Percentiles rank a stretch among this genome's conserved stretches.
Evolutionary conservation across 164 flowering plant species (phyloP).

Genomic region (Sextonia rubra): DNA sequence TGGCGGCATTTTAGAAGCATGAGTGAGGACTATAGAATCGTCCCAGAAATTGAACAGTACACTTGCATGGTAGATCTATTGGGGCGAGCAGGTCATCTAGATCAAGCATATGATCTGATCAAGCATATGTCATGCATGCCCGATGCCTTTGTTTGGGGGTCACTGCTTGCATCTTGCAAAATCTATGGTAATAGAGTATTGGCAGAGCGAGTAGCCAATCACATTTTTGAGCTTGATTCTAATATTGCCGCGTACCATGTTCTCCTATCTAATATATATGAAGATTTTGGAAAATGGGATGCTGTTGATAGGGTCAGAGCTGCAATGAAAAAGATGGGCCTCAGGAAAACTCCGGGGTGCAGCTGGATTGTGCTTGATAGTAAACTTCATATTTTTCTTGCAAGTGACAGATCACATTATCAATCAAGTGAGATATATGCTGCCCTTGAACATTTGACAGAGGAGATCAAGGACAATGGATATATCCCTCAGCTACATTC

Average conservation of each 20-base stretch:
- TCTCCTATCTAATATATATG: conserved; percentile 41
- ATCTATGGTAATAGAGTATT: conserved; percentile 24
- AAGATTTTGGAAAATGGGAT: conserved; percentile 26
- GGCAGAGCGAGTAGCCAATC: conserved; percentile 27
- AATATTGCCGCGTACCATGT: conserved; percentile 30
- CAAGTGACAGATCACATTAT: conserved; percentile 36
- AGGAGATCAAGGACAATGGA: conserved; percentile 18
- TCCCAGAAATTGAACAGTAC: conserved; percentile 39
- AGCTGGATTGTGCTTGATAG: conserved; percentile 44
- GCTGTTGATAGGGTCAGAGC: conserved; percentile 25
- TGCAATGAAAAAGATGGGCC: conserved; percentile 29
- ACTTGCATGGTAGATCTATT: conserved; percentile 53
- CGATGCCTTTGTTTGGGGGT: conserved; percentile 45
- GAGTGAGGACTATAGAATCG: conserved; percentile 30
- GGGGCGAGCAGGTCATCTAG: conserved; percentile 38
- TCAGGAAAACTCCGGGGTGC: conserved; percentile 40
- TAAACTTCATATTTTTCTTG: conserved; percentile 32
- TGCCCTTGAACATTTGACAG: conserved; percentile 22
- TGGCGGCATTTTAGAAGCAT: conserved; percentile 32
- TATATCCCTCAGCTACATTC: conserved; percentile 1
- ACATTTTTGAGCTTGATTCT: conserved; percentile 32
- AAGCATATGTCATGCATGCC: conserved; percentile 35
- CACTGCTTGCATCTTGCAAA: conserved; percentile 44
- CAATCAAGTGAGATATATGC: conserved; percentile 28
- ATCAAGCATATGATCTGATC: conserved; percentile 38